Evolutionary conservation across 1,284 basidiomycete species (phyloP).

Genomic region (Rhodotorula sp.): DNA sequence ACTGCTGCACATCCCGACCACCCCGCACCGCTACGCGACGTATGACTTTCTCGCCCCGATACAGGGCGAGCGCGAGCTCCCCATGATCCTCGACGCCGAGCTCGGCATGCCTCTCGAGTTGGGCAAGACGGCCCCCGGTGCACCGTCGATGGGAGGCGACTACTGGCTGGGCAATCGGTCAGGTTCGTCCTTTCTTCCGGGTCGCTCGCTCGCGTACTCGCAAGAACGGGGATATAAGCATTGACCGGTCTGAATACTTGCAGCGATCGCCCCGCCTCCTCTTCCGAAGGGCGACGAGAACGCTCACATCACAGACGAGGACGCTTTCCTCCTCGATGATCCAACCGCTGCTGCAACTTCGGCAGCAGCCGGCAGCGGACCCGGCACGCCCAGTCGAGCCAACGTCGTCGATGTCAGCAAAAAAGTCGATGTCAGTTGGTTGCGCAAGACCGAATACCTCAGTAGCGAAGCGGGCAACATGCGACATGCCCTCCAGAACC

Average conservation of each 20-base stretch:
- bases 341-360: conserved; percentile 17
- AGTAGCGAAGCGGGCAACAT: conserved; percentile 44
- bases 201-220: background rate
- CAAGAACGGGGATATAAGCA: too few species aligned
- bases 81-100: conserved; percentile 92
- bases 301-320: conserved; percentile 34
- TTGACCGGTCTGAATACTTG: background rate
- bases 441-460: conserved; percentile 83
- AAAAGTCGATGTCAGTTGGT: conserved; percentile 70
- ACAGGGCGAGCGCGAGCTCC: conserved; percentile 72
- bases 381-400: conserved; percentile 4
- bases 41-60: conserved; percentile 78
- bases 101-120: conserved; percentile 90
- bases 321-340: conserved; percentile 39
- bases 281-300: background rate
- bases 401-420: conserved; percentile 33
- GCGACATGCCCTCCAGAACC: conserved; percentile 5
- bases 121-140: conserved; percentile 66
- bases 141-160: conserved; percentile 67
- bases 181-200: background rate
- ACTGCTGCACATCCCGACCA: conserved; percentile 79
- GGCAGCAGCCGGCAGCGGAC: background rate
- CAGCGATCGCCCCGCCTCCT: conserved; percentile 25
- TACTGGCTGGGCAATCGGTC: conserved; percentile 47
- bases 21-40: conserved; percentile 76